Base-by-base conservation (phyloP, 176 grass and related monocot genomes). In the Cenchrus fungigraminus region DNA sequence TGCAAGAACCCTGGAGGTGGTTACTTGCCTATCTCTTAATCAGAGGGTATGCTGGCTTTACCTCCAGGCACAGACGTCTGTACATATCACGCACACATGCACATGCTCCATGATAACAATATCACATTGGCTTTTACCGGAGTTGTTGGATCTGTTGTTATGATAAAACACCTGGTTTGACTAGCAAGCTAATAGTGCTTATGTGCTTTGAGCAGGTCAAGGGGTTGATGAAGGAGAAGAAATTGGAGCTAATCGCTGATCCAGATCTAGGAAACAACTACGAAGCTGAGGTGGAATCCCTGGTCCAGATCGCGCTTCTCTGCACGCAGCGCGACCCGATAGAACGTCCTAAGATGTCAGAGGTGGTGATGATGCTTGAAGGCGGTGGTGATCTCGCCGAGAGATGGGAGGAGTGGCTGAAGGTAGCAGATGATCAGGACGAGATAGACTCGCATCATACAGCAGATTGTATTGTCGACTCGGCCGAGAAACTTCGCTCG, bases 321-420 rank as follows among this genome's bases (percentile, higher is more conserved):
- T 94, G 92, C 74, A 94, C 92, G n/a, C 92, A 94, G 68, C 80
- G 86, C 74, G 91, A 86, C 44, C 89, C 92, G 62, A 77, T 52
- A 45, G 89, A 91, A 17, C 86, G 92, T 43, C 92, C 92, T 20
- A 94, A 94, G 86, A 94, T 94, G 92, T 91, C 86, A 15, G 92
- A 94, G 76, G 92, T 94, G 29, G 89, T 94, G 71, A 91, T 86
- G 57, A 94, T 94, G 92, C 92, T 94, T 6, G 92, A 94, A 84
- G 89, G 92, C 3, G 89, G 91, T 20, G 92, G 92, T 3, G 53
- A 1, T 14, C 89, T 94, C 1, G 89, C 86, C 0, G 92, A 94
- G 57, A 89, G 89, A 89, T 94, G 92, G 92, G 92, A 94, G 40
- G 89, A 94, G 75, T 94, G 92, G 92, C 89, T 91, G 49, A 91